Evolutionary conservation across 495 filamentous ascomycete species (phyloP), one percentile per base, ranked within the genome.

Genomic region (Bryoglossum gracile): DNA sequence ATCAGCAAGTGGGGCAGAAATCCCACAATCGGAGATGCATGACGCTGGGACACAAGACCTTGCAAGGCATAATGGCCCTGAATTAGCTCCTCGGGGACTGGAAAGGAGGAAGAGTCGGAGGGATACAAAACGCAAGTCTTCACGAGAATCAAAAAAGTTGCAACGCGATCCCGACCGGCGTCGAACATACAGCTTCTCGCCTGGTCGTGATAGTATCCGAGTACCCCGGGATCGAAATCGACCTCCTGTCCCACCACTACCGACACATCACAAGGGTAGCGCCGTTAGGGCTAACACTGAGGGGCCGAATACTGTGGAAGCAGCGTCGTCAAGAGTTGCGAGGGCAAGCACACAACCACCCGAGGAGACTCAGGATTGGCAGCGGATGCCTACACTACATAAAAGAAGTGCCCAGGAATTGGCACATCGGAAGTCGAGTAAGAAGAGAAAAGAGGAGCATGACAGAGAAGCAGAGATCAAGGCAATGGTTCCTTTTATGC

Each of bases 391-490:
- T 2, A 84, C 84, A 5, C 63, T 87, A 32, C 81, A 78, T 51
- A 83, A 82, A 60, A 79, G 76, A 39, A 76, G 70, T 45, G 75
- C 70, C 61, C 63, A 72, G 68, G 71, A 72, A 17, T 68, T 84
- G 19, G 64, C 79, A 30, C 76, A 81, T 24, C 79, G 83, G 39
- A 85, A 78, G 56, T 81, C 86, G 13, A 92, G 83, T 70, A 94
- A 89, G 66, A 70, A 69, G 38, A 76, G 83, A 46, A 82, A 83
- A 44, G 78, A 80, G 26, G 84, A 94, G 47, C 77, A 79, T 60
- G 72, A 78, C 44, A 75, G 89, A 14, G 89, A 94, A 62, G 85
- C 84, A 45, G 87, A 95, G 66, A 87, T 95, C 55, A 81, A 81
- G 50, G 75, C 85, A n/a, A 84, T 95, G 81, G 84, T 70, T 48